phyloP scores from a whole-genome alignment of 768 basidiomycete species.

The Amanita phalloides region DNA sequence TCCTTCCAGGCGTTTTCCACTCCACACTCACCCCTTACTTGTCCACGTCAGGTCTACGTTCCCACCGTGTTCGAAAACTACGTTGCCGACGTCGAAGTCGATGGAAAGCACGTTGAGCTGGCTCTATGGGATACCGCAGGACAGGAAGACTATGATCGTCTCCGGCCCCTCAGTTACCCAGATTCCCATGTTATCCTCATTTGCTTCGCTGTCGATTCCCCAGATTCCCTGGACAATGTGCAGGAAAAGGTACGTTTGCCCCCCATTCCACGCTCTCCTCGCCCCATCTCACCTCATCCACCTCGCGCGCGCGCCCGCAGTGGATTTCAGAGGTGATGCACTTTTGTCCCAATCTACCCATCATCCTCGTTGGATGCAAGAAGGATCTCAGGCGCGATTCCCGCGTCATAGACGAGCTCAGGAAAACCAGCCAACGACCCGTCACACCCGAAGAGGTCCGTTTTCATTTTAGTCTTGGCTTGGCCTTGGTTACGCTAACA shows the following conservation, averaged over 20 bases:
- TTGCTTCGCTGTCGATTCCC: constrained; percentile 97
- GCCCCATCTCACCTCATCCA: constrained; percentile 5
- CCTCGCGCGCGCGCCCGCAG: constrained; percentile 32
- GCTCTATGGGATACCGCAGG: constrained; percentile 99
- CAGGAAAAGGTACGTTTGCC: constrained; percentile 84
- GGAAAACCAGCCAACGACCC: constrained; percentile 89
- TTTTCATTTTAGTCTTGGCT: constrained; percentile 4
- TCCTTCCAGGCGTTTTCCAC: not conserved
- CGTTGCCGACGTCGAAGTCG: constrained; percentile 97
- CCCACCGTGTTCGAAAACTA: constrained; percentile 99
- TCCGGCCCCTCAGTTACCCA: constrained; percentile 94
- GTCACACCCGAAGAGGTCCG: constrained; percentile 87
- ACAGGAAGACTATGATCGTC: constrained; percentile 98
- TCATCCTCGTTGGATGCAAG: constrained; percentile 98
- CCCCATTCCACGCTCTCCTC: not conserved
- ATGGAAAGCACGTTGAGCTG: constrained; percentile 96
- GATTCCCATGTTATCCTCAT: constrained; percentile 99
- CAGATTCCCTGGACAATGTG: constrained; percentile 97
- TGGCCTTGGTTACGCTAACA: not conserved
- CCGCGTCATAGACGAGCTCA: constrained; percentile 87
- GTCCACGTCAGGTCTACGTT: constrained; percentile 73
- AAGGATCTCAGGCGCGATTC: constrained; percentile 94
- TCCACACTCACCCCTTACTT: not conserved
- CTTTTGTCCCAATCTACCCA: constrained; percentile 88
- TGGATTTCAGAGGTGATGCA: constrained; percentile 99